Evolutionary conservation across 352 stramenopile species (phyloP), one percentile per base, ranked within the genome.

Genomic region (Phytophthora lateralis): DNA sequence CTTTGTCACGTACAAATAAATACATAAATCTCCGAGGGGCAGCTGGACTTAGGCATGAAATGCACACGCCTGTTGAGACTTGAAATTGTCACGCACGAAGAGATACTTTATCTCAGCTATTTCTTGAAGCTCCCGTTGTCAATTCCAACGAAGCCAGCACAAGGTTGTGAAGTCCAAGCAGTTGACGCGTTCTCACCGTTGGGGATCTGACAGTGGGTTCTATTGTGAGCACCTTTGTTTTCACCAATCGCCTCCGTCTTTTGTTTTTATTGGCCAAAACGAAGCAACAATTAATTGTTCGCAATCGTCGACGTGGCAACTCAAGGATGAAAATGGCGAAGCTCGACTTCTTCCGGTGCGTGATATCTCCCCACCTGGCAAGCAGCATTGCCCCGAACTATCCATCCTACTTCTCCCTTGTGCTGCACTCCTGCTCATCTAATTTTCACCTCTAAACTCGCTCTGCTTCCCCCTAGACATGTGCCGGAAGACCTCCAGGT

Each of bases 401-500:
- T 11, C 0, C 11, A 2, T 2, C 4, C 24, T 45, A 7, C 3
- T 17, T 48, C 26, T 59, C 39, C 58, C 34, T 30, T 20, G 7
- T 45, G 29, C 60, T 47, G 20, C 56, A 39, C 38, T 66, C n/a
- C 12, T 45, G 1, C 20, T 18, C 49, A 21, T 53, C 29, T 60
- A 60, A 62, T 10, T 38, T 38, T 43, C 41, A 27, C 41, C 8
- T 49, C 27, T 60, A 27, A 54, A 71, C 42, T 66, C 60, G n/a
- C 4, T 57, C 24, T 47, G 17, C 12, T 61, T 34, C 3, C n/a
- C 12, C 30, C 21, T 29, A 93, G 83, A 44, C 88, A 89, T 66
- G 65, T 93, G 43, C 83, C 83, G n/a, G 83, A 93, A 41, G 83
- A 93, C 57, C 66, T 93, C 17, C 72, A 88, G 69, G 76, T 89